Evolutionary conservation across 768 basidiomycete genomes (phyloP).

Genomic region (Boletus sp.): DNA sequence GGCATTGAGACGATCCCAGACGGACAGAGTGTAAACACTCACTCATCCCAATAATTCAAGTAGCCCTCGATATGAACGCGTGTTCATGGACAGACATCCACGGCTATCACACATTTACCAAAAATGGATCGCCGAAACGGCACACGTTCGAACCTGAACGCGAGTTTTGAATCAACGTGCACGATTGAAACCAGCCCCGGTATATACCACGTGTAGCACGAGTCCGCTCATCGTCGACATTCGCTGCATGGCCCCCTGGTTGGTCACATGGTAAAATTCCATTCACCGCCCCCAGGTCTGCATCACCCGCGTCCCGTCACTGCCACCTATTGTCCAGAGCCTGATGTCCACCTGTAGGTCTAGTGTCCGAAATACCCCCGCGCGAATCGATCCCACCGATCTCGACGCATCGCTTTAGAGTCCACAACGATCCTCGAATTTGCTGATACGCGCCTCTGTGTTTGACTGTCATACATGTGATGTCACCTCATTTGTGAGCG

Average conservation of each 20-base stretch:
- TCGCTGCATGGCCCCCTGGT: background rate
- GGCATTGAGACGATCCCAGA: background rate
- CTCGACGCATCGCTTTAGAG: background rate
- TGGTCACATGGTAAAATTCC: background rate
- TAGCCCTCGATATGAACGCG: background rate
- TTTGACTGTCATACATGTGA: background rate
- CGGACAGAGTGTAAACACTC: background rate
- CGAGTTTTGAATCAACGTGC: background rate
- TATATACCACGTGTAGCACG: background rate
- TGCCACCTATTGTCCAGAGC: background rate
- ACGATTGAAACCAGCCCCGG: background rate
- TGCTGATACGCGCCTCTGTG: background rate
- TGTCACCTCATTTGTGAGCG: background rate
- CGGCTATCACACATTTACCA: background rate
- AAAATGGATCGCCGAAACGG: background rate
- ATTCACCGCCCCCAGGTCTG: background rate
- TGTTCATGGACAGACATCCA: background rate
- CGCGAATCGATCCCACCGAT: background rate
- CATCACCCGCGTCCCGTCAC: background rate
- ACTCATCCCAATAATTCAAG: constrained; percentile 20
- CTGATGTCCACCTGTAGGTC: background rate
- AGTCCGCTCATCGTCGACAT: background rate
- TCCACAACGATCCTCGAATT: background rate
- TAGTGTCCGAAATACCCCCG: background rate
- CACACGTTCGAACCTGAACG: background rate